These are phyloP conservation scores for Alternaria arbusti DNA, from an alignment of 2,329 filamentous ascomycete genomes.

Conservation along the genomic window DNA sequence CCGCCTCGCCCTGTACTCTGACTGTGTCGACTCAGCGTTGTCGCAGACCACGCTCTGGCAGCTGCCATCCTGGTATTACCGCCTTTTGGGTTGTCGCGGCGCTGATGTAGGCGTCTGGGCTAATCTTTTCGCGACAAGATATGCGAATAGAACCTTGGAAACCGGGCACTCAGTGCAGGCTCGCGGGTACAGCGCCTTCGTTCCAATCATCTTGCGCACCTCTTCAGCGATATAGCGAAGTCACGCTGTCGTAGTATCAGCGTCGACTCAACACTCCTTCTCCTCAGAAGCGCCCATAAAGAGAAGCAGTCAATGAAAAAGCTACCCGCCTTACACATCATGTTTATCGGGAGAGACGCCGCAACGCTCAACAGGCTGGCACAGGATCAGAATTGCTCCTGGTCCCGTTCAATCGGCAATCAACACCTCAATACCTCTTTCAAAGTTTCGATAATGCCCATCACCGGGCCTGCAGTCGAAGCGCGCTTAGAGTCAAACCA, in stretches of 20 bases:
- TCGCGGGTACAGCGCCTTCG: neutral
- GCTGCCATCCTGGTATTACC: neutral
- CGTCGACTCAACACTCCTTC: neutral
- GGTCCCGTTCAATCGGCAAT: neutral
- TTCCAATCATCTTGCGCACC: neutral
- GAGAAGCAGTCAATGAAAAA: neutral
- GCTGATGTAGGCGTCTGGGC: neutral
- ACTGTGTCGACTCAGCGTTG: neutral
- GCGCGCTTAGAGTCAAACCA: neutral
- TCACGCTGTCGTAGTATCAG: neutral
- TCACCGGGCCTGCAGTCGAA: rapidly evolving
- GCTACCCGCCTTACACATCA: neutral
- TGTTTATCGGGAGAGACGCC: neutral
- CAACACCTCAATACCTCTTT: neutral
- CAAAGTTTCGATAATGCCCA: neutral
- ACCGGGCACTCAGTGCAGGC: neutral
- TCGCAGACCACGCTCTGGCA: neutral
- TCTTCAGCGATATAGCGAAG: neutral
- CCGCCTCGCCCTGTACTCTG: neutral
- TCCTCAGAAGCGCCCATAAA: neutral
- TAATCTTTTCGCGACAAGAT: neutral
- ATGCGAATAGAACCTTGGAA: neutral
- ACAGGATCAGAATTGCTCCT: neutral
- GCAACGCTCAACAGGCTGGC: neutral
- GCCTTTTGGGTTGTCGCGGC: neutral